Evolutionary conservation across 768 basidiomycete species (phyloP).

Genomic region (Lactifluus pinguis): DNA sequence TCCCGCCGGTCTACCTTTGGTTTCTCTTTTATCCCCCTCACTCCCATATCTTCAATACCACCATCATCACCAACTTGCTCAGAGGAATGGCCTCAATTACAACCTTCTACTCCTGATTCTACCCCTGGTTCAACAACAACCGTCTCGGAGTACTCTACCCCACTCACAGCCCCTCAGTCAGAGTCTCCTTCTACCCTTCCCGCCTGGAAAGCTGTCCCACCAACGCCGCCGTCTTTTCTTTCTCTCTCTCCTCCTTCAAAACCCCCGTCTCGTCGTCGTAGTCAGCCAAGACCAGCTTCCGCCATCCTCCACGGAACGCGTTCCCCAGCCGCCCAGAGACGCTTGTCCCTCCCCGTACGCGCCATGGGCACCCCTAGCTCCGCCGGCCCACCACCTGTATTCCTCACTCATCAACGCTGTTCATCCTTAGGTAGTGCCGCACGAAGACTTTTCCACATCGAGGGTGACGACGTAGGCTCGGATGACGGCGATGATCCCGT

Average conservation of each 20-base stretch:
- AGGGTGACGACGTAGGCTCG: constrained; percentile 25
- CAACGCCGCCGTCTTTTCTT: constrained; percentile 14
- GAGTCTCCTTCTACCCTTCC: constrained; percentile 7
- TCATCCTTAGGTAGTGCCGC: constrained; percentile 7
- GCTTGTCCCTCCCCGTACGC: constrained; percentile 11
- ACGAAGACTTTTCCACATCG: constrained; percentile 27
- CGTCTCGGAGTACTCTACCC: constrained; percentile 8
- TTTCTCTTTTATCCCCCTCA: constrained; percentile 4
- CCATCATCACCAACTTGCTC: neutral
- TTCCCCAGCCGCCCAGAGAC: neutral
- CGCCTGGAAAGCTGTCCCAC: constrained; percentile 18
- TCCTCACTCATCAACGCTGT: constrained; percentile 5
- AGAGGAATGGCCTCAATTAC: neutral
- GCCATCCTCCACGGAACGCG: neutral
- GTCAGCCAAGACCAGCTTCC: constrained; percentile 15
- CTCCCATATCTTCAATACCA: constrained; percentile 7
- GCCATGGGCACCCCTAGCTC: neutral
- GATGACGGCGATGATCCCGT: constrained; percentile 26
- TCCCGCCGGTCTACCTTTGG: constrained; percentile 8
- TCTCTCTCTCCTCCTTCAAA: constrained; percentile 5
- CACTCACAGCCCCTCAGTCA: constrained; percentile 1
- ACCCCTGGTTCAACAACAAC: neutral
- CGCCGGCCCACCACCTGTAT: constrained; percentile 1
- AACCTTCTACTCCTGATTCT: constrained; percentile 8
- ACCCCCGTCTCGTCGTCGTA: constrained; percentile 10